phyloP scores from a whole-genome alignment of 345 rosid species.

The Moricandia moricandioides region DNA sequence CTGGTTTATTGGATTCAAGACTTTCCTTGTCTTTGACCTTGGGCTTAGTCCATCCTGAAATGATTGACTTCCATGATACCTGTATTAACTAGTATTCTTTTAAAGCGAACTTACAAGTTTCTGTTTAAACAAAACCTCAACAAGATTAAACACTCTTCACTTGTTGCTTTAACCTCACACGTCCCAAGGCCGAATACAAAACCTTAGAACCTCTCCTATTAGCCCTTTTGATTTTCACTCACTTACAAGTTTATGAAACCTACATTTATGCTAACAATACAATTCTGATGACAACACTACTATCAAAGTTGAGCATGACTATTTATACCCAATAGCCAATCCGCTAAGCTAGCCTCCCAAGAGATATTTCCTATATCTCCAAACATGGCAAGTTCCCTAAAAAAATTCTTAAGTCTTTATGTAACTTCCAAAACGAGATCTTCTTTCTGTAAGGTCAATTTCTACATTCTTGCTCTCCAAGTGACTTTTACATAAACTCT shows the following conservation, averaged over 20 bases:
- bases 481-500: too few species aligned
- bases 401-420: too few species aligned
- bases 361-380: too few species aligned
- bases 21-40: too few species aligned
- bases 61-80: too few species aligned
- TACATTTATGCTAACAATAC: neutral
- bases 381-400: too few species aligned
- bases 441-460: too few species aligned
- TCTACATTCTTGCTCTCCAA: too few species aligned
- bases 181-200: neutral
- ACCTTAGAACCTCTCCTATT: neutral
- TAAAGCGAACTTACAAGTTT: neutral
- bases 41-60: too few species aligned
- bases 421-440: too few species aligned
- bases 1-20: too few species aligned
- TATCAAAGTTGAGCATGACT: neutral
- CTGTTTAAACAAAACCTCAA: neutral
- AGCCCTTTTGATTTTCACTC: neutral
- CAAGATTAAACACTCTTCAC: neutral
- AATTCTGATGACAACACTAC: neutral
- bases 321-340: neutral
- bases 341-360: neutral
- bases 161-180: neutral
- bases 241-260: neutral
- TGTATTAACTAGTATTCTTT: too few species aligned